These are phyloP conservation scores for Aphanomyces cochlioides DNA, from an alignment of 352 stramenopile genomes.

Conservation along the genomic window DNA sequence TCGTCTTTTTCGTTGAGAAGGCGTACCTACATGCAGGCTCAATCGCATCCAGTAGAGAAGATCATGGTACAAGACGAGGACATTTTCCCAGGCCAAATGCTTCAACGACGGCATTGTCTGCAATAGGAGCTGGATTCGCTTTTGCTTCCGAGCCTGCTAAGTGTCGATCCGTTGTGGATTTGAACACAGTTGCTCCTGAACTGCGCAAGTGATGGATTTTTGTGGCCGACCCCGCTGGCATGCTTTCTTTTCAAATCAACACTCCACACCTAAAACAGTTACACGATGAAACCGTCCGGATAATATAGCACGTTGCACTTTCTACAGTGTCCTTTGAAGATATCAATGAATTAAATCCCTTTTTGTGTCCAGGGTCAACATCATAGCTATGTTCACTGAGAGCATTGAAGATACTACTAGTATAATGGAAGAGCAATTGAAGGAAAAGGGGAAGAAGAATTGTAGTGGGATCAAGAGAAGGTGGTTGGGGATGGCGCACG, in stretches of 20 bases:
- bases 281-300: too few species aligned
- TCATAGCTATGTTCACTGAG: too few species aligned
- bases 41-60: too few species aligned
- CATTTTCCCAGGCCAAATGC: slow-evolving; percentile 69
- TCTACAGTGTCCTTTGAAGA: too few species aligned
- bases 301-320: too few species aligned
- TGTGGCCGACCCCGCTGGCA: not conserved
- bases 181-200: slow-evolving; percentile 57
- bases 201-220: slow-evolving; percentile 53
- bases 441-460: too few species aligned
- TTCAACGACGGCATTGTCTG: slow-evolving; percentile 61
- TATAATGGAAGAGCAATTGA: too few species aligned
- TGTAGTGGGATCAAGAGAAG: not conserved
- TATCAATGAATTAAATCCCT: too few species aligned
- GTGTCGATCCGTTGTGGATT: slow-evolving; percentile 58
- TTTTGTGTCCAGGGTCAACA: too few species aligned
- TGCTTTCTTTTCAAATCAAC: not conserved
- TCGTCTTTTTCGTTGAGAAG: slow-evolving; percentile 51
- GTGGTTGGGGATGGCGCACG: slow-evolving; percentile 18
- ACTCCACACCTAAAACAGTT: too few species aligned
- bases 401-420: too few species aligned
- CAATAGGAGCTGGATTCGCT: slow-evolving; percentile 46
- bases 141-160: slow-evolving; percentile 53
- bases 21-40: not conserved
- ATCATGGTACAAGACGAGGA: slow-evolving; percentile 45